Evolutionary conservation across 495 filamentous ascomycete species (phyloP).

Genomic region (Hypomontagnella submonticulosa): DNA sequence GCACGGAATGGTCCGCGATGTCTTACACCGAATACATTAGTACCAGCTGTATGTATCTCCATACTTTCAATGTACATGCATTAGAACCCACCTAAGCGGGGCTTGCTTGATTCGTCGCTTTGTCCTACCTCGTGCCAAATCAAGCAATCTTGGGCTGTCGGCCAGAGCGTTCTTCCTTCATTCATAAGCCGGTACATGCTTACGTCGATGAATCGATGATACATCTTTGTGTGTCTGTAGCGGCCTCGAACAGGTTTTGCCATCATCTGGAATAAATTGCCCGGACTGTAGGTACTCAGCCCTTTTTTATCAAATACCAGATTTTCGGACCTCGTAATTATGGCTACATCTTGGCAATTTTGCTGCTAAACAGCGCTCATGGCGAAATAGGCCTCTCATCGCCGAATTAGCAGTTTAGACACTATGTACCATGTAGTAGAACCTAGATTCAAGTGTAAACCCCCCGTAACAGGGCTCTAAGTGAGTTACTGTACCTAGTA

Average conservation of each 20-base stretch:
- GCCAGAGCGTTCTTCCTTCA: not conserved
- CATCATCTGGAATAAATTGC: slow-evolving; percentile 34
- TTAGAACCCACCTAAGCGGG: slow-evolving; percentile 4
- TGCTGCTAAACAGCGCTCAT: not conserved
- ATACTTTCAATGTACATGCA: slow-evolving; percentile 4
- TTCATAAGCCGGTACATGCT: slow-evolving; percentile 7
- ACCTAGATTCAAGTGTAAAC: too few relatives aligned
- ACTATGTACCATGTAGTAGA: slow-evolving; percentile 1
- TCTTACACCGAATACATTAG: not conserved
- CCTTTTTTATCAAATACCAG: slow-evolving; percentile 33
- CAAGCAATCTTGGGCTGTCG: slow-evolving; percentile 38
- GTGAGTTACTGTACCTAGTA: slow-evolving; percentile 20
- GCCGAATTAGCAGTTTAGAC: not conserved
- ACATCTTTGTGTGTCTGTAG: slow-evolving; percentile 10
- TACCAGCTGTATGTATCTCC: not conserved
- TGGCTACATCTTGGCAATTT: slow-evolving; percentile 5
- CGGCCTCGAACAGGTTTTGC: slow-evolving; percentile 40
- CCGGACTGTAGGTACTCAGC: slow-evolving; percentile 6
- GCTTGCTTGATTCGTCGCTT: slow-evolving; percentile 43
- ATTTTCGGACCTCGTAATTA: slow-evolving; percentile 14
- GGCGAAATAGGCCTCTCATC: slow-evolving; percentile 11
- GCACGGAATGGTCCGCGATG: too few relatives aligned
- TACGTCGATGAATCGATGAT: not conserved
- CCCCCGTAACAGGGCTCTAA: slow-evolving; percentile 7
- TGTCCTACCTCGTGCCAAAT: slow-evolving; percentile 46